Percentiles rank a stretch among this genome's conserved stretches.
Conservation (phyloP, 257 asterid species). For the Ajuga chamaepitys region DNA sequence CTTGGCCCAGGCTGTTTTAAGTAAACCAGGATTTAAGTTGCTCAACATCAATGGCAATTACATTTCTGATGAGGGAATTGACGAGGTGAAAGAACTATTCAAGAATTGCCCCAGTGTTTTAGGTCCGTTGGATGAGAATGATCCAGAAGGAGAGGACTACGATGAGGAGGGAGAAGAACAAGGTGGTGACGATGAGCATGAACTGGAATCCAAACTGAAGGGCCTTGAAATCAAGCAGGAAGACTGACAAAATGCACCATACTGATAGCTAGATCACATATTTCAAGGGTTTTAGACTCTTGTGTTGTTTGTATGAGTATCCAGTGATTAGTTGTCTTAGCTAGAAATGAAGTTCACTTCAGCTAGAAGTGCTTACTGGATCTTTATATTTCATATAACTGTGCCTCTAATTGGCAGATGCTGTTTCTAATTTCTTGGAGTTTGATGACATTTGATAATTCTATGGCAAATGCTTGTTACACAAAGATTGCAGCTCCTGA, state of each 20-base stretch:
- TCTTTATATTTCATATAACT: slow-evolving; percentile 2
- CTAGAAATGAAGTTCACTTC: not conserved
- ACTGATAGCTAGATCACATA: not conserved
- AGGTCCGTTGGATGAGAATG: slow-evolving; percentile 88
- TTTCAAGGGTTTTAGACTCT: not conserved
- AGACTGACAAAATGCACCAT: slow-evolving; percentile 26
- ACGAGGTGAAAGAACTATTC: slow-evolving; percentile 71
- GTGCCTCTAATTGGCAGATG: slow-evolving; percentile 1
- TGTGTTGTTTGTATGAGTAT: slow-evolving; percentile 16
- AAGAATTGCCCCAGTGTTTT: slow-evolving; percentile 50
- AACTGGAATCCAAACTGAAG: slow-evolving; percentile 71
- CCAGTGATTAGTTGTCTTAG: slow-evolving; percentile 7
- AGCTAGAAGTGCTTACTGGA: not conserved
- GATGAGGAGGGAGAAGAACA: slow-evolving; percentile 59
- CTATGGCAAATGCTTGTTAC: not conserved
- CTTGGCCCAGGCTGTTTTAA: slow-evolving; percentile 69
- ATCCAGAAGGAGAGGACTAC: slow-evolving; percentile 89
- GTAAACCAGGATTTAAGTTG: slow-evolving; percentile 56
- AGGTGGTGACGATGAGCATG: slow-evolving; percentile 37
- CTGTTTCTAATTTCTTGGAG: slow-evolving; percentile 3
- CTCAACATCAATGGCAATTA: slow-evolving; percentile 74
- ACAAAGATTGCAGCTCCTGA: not conserved
- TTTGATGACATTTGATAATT: no score
- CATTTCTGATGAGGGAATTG: slow-evolving; percentile 92
- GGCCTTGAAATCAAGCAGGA: slow-evolving; percentile 73